Conservation (phyloP, 352 stramenopile genomes). For the Pythium sp. region DNA sequence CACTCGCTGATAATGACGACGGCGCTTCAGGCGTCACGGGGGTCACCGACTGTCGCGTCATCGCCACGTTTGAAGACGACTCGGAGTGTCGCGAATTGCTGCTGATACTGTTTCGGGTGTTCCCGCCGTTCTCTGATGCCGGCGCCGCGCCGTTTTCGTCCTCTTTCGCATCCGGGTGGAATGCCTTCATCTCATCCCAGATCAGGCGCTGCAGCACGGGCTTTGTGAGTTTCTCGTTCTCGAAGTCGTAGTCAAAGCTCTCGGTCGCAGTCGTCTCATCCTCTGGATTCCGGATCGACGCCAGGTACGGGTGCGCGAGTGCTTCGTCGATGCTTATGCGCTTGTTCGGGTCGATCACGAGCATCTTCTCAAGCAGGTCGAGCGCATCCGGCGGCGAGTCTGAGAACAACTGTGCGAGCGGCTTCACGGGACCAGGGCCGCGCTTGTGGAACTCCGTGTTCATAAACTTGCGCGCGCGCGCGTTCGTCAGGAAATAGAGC, state of each 20-base stretch:
- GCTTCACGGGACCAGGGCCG: constrained; percentile 58
- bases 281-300: constrained; percentile 84
- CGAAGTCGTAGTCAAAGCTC: constrained; percentile 87
- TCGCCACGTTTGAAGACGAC: constrained; percentile 16
- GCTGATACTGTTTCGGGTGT: neutral
- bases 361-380: constrained; percentile 90
- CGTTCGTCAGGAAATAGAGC: constrained; percentile 97
- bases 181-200: constrained; percentile 80
- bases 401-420: constrained; percentile 70
- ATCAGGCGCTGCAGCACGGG: constrained; percentile 80
- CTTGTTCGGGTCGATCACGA: constrained; percentile 91
- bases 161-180: constrained; percentile 62
- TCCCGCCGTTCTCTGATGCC: neutral
- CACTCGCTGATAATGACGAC: constrained; percentile 14
- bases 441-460: constrained; percentile 79
- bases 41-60: constrained; percentile 26
- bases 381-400: constrained; percentile 62
- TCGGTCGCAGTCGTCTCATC: constrained; percentile 80
- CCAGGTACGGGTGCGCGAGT: constrained; percentile 86
- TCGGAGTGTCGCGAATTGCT: constrained; percentile 19
- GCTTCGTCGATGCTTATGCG: constrained; percentile 90
- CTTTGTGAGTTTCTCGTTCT: constrained; percentile 86
- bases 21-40: constrained; percentile 34
- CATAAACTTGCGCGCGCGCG: constrained; percentile 79
- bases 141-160: constrained; percentile 16